Evolutionary conservation across 2,329 filamentous ascomycete genomes (phyloP).

Genomic region (Nemania sp.): DNA sequence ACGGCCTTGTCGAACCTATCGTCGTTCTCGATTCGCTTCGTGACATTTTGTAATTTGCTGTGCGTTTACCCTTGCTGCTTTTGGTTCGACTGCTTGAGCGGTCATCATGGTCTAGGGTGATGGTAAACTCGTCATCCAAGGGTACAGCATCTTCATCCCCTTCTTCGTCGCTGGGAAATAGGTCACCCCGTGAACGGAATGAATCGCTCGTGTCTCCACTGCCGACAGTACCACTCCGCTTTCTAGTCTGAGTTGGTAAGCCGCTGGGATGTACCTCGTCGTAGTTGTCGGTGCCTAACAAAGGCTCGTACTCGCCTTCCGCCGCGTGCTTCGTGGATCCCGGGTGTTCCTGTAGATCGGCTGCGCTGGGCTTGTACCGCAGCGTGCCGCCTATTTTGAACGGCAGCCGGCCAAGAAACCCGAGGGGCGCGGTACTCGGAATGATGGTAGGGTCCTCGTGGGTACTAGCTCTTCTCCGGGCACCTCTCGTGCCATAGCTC

Average conservation of each 20-base stretch:
- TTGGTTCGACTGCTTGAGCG: constrained; percentile 68
- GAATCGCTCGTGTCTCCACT: constrained; percentile 86
- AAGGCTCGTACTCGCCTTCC: constrained; percentile 67
- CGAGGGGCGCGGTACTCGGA: constrained; percentile 81
- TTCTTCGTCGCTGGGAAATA: constrained; percentile 84
- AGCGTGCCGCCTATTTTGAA: constrained; percentile 83
- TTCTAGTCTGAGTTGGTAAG: constrained; percentile 49
- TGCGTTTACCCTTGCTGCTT: constrained; percentile 64
- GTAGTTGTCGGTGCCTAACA: constrained; percentile 54
- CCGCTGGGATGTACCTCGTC: constrained; percentile 29
- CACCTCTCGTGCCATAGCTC: constrained; percentile 80
- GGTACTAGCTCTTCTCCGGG: constrained; percentile 52
- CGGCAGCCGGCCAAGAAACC: constrained; percentile 81
- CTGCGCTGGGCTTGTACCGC: constrained; percentile 87
- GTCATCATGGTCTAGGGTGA: constrained; percentile 79
- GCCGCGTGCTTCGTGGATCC: constrained; percentile 51
- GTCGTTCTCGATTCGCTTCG: constrained; percentile 65
- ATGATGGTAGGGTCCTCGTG: constrained; percentile 86
- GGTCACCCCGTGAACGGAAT: constrained; percentile 82
- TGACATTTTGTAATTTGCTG: constrained; percentile 47
- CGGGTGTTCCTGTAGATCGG: constrained; percentile 87
- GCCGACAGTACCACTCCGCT: constrained; percentile 77
- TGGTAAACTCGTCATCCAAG: constrained; percentile 88
- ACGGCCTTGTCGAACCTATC: constrained; percentile 49
- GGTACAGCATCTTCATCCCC: constrained; percentile 94